Evolutionary conservation across 2,329 filamentous ascomycete genomes (phyloP), one percentile per base, ranked within the genome.

Genomic region (Pseudogymnoascus sp.): DNA sequence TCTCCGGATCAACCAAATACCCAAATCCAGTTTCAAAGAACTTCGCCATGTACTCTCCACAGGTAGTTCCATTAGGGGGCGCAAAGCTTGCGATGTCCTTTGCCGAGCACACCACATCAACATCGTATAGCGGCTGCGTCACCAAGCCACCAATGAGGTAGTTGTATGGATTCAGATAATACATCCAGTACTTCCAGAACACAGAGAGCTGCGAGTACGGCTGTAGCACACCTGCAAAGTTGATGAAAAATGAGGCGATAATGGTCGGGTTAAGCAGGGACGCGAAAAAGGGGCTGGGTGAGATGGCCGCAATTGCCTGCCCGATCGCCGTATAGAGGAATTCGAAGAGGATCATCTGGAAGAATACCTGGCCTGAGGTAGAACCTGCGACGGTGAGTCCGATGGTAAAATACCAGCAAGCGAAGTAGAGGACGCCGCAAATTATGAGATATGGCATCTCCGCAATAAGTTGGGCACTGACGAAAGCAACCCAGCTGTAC

Each of bases 201-300:
- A 74, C 68, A 6, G 84, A 82, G 18, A 92, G 79, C 28, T 81
- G 79, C 0, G 69, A 66, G 66, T 87, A 90, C 0, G 88, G 88
- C 0, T 91, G 88, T 3, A 91, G 78, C 1, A 92, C 87, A 66
- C 89, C 89, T 68, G 88, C 91, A 77, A 93, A 92, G 1, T 82
- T 83, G 9, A 90, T 80, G 1, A 91, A 89, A 34, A 53, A 53
- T 0, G 88, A 84, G 0, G 80, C 78, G 63, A 87, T 75, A 11
- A 86, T 62, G 0, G 86, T 70, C 0, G 83, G 83, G 66, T 86
- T 86, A 65, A 80, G 78, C 4, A 87, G 76, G 0, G 82, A 76
- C 0, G 84, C 84, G 46, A 86, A 85, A 9, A 84, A 79, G 42
- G 80, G 82, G 65, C 84, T 86, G 0, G 84, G 84, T 0, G 84